Evolutionary conservation across 2,329 filamentous ascomycete genomes (phyloP).

Genomic region (Penicillium sp.): DNA sequence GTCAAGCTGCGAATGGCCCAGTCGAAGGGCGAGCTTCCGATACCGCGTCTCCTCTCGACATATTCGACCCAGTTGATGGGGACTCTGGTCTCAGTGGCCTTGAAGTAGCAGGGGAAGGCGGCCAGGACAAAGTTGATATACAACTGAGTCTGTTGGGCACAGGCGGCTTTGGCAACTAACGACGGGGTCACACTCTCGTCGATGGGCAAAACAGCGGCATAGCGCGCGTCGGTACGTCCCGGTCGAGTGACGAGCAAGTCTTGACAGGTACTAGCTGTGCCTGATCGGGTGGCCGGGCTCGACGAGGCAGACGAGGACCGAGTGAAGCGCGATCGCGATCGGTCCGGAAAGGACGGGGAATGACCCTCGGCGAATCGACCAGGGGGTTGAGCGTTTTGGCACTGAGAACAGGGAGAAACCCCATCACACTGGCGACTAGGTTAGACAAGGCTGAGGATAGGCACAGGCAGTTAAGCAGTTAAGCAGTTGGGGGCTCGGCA

Average conservation of each 20-base stretch:
- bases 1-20: slow-evolving; percentile 28
- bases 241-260: slow-evolving; percentile 5
- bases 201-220: slow-evolving; percentile 16
- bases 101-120: slow-evolving; percentile 33
- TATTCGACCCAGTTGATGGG: slow-evolving; percentile 35
- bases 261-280: background rate
- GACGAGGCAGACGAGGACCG: slow-evolving; percentile 10
- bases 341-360: slow-evolving; percentile 4
- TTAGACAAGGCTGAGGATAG: slow-evolving; percentile 2
- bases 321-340: slow-evolving; percentile 9
- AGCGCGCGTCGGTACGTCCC: slow-evolving; percentile 9
- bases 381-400: slow-evolving; percentile 30
- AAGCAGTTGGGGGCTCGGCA: background rate
- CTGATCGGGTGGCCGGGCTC: background rate
- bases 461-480: background rate
- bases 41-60: slow-evolving; percentile 23
- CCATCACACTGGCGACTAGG: slow-evolving; percentile 32
- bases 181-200: slow-evolving; percentile 33
- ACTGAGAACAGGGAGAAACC: slow-evolving; percentile 35
- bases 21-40: slow-evolving; percentile 23
- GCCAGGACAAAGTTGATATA: slow-evolving; percentile 34
- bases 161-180: slow-evolving; percentile 30
- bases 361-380: slow-evolving; percentile 29
- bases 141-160: slow-evolving; percentile 31
- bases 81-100: slow-evolving; percentile 32